Evolutionary conservation across 768 basidiomycete genomes (phyloP), one percentile per base, ranked within the genome.

Genomic region (Zangia roseola): DNA sequence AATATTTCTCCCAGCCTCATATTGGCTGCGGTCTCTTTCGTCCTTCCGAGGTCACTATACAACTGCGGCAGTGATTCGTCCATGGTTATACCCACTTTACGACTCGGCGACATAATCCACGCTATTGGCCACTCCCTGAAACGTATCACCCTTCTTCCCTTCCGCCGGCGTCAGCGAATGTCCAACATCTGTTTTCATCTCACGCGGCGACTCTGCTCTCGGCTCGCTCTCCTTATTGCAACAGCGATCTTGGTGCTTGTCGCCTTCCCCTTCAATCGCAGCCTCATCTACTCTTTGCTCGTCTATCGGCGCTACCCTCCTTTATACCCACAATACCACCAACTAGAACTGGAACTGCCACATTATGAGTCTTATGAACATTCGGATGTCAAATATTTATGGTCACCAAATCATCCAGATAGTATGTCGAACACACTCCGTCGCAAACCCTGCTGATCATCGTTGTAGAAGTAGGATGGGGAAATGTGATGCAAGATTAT

Each of bases 341-440:
- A 67, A 31, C 67, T 62, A 26, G 73, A 80, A 53, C 59, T 69
- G 6, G 41, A 45, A 3, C 56, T 79, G 0, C 70, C 75, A 1
- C 76, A 78, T 40, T 74, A 77, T 43, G 51, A 65, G 35, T 20
- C 43, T 0, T 62, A 73, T 5, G 68, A 72, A 25, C 71, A 62
- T 5, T 53, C 55, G 20, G 52, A 64, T 12, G 60, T 65, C 30
- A 71, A 69, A 45, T 80, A 73, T 47, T 43, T 81, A 4, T 79
- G 69, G 64, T 64, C 76, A 17, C 71, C 75, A 17, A 78, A 77
- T 48, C 77, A 80, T 53, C 71, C 67, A 40, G 41, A 33, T 34
- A 21, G 50, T 52, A 52, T 43, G 39, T n/a, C 28, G 6, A 26
- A 20, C 10, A 10, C 3, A 0, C n/a, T 16, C 2, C 17, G 10